Percentiles rank a stretch among this genome's conserved stretches.
phyloP scores from a whole-genome alignment of 805 yeast species.

The Sugiyamaella americana region DNA sequence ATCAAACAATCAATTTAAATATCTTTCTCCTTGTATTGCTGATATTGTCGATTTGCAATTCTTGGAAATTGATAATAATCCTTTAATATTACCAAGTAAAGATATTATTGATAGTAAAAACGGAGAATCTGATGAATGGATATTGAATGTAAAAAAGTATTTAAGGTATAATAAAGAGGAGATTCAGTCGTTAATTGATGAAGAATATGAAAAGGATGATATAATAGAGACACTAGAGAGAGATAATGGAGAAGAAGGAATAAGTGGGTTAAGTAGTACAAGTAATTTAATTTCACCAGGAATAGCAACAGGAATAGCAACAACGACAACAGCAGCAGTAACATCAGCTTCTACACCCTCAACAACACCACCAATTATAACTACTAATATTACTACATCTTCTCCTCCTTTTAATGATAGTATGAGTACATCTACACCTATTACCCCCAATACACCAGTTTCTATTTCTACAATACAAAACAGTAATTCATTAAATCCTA shows the following conservation, averaged over 20 bases:
- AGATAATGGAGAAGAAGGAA: not conserved
- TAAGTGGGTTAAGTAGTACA: too few species aligned
- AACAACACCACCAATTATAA: not conserved
- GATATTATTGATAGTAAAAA: not conserved
- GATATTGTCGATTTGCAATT: conserved; percentile 48
- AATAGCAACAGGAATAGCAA: too few species aligned
- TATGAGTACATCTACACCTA: conserved; percentile 15
- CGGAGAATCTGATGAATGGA: not conserved
- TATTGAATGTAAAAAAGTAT: too few species aligned
- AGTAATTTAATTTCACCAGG: not conserved
- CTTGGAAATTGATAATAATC: conserved; percentile 58
- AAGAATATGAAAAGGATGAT: not conserved
- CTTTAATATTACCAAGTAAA: conserved; percentile 42
- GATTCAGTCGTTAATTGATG: not conserved
- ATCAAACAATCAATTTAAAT: conserved; percentile 51
- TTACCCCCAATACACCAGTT: not conserved
- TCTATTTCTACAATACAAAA: not conserved
- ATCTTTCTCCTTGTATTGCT: conserved; percentile 47
- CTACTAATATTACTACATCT: not conserved
- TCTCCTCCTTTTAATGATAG: not conserved
- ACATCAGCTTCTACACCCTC: not conserved
- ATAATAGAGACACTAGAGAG: not conserved
- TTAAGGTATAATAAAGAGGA: not conserved
- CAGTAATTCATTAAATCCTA: not conserved
- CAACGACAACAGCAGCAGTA: not conserved